Base-by-base conservation (phyloP, 345 rosid species). In the Citrus glauca region DNA sequence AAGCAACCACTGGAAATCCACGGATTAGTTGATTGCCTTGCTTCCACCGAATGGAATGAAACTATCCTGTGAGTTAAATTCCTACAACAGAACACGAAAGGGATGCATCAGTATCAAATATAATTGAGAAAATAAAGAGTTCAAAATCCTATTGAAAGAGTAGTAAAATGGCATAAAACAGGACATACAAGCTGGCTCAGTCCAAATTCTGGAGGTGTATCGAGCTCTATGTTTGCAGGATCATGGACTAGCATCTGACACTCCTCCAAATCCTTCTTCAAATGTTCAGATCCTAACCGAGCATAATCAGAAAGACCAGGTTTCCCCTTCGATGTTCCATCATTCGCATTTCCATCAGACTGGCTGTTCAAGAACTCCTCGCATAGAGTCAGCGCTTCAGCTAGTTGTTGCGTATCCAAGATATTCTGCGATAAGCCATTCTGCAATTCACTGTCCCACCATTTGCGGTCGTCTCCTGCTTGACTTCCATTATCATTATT, bases 1-100 rank as follows among this genome's bases (percentile, higher is more conserved):
- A 45, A 48, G 40, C 3, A n/a, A 48, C 71, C 27, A 30, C 42
- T 24, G 35, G 24, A 65, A 30, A 65, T 65, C 53, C 32, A 65
- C 2, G 1, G 11, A 45, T 65, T 75, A 81, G 85, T 79, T 87
- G 90, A 10, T 61, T n/a, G 76, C 79, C 87, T 88, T 86, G 78
- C 90, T 82, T 56, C 88, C 89, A 13, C 98, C 97, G 92, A 95
- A 96, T 42, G 97, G 86, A 30, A 82, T 63, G 80, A 83, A 92
- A 91, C 99, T 96, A 8, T 96, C 99, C 83, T 96, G 97, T 9
- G 99, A 96, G 82, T 90, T 94, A 82, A 96, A 96, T 35, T 94
- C 99, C 99, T 94, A 76, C 65, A 82, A 56, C 4, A 82, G 33
- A 59, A 22, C 64, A 59, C 4, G 60, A 6, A 30, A 77, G 53